Evolutionary conservation across 179 eudicot species (phyloP).

Genomic region (Silene vulgaris): DNA sequence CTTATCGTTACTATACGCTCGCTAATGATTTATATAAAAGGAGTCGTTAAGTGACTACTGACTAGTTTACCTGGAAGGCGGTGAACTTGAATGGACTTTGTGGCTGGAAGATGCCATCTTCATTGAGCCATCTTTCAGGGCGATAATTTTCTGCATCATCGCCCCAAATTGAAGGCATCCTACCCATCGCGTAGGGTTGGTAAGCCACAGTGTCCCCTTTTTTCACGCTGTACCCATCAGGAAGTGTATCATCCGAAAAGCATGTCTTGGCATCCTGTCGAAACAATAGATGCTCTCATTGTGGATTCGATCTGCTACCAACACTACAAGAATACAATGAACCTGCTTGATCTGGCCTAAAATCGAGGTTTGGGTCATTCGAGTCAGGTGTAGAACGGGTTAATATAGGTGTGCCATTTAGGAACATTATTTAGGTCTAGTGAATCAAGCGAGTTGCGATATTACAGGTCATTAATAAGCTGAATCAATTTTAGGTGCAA

Average conservation of each 20-base stretch:
- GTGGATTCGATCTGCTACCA: not conserved
- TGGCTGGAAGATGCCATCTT: slow-evolving; percentile 46
- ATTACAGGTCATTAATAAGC: too few species aligned
- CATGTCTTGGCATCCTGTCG: slow-evolving; percentile 46
- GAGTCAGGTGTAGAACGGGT: too few species aligned
- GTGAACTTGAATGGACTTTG: slow-evolving; percentile 71
- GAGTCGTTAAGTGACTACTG: too few species aligned
- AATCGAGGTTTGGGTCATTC: too few species aligned
- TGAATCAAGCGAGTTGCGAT: too few species aligned
- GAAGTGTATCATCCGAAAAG: slow-evolving; percentile 60
- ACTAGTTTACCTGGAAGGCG: slow-evolving; percentile 55
- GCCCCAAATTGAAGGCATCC: slow-evolving; percentile 74
- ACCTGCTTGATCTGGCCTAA: too few species aligned
- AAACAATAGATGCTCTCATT: not conserved
- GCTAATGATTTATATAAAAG: too few species aligned
- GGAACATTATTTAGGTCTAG: too few species aligned
- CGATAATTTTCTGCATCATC: slow-evolving; percentile 55
- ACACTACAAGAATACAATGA: too few species aligned
- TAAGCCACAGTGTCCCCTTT: slow-evolving; percentile 59
- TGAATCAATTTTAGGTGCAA: too few species aligned
- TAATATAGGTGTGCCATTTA: too few species aligned
- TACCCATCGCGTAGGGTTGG: slow-evolving; percentile 72
- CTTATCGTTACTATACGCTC: too few species aligned
- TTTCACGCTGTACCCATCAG: slow-evolving; percentile 63
- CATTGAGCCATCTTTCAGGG: slow-evolving; percentile 76